Evolutionary conservation across 176 grass and related monocot species (phyloP).

Genomic region (Triticum monococcum): DNA sequence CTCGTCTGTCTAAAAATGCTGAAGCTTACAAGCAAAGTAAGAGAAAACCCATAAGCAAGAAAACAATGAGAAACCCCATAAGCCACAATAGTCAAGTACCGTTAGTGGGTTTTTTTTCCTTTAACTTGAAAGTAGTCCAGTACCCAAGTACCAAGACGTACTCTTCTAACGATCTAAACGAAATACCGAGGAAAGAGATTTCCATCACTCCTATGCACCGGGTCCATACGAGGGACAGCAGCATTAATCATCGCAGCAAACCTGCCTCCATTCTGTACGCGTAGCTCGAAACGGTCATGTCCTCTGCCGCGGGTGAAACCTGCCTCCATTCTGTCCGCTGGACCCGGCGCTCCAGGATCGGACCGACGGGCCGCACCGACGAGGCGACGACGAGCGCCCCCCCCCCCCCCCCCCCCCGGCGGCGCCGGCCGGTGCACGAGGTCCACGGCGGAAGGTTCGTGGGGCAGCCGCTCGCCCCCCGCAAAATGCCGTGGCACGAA

Average conservation of each 20-base stretch:
- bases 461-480: constrained; percentile 2
- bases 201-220: background rate
- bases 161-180: too few relatives aligned
- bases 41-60: background rate
- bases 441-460: constrained; percentile 4
- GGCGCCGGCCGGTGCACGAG: background rate
- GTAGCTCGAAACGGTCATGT: background rate
- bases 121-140: background rate
- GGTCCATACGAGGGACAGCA: background rate
- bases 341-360: constrained; percentile 16
- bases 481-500: constrained; percentile 33
- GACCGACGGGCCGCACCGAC: background rate
- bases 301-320: background rate
- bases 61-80: background rate
- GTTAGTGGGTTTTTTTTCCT: background rate
- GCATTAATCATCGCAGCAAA: constrained; percentile 24
- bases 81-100: background rate
- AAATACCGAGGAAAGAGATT: too few relatives aligned
- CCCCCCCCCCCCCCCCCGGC: too few relatives aligned
- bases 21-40: constrained; percentile 28
- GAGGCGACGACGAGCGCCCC: background rate
- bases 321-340: too few relatives aligned
- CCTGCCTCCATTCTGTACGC: constrained; percentile 25
- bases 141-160: background rate
- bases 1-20: background rate